Evolutionary conservation across 257 asterid species (phyloP), one percentile per base, ranked within the genome.

Genomic region (Capsicum rhomboideum): DNA sequence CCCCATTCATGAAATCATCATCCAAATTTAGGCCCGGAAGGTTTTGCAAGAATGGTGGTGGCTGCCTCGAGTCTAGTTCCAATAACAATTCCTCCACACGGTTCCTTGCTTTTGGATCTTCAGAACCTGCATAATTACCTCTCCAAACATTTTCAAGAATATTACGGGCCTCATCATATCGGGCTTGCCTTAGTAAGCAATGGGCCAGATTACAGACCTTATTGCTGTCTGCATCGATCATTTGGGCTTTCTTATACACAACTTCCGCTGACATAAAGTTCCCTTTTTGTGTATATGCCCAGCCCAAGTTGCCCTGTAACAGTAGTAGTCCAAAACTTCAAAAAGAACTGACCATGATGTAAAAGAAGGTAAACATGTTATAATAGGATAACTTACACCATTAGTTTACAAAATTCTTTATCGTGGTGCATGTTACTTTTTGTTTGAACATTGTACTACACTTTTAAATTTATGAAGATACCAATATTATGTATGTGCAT

Each of bases 281-380:
- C 2, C 91, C 85, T 82, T 94, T 94, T 83, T 92, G 97, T 96
- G 91, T 96, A 54, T 94, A 96, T 0, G 98, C 97, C 99, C 99
- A 96, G 0, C 94, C 99, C 56, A 96, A 79, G 84, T 95, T 94
- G 3, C 99, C 98, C 98, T 92, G 88, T 50, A 9, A 83, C 31
- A 82, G 18, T 71, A 3, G 31, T 71, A 40, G 11, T 18, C 7
- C 31, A 0, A 40, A 6, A 29, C 2, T 29, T 29, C 2, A 6
- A 20, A 58, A 20, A 58, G 66, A 4, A 58, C 66, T 58, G 2
- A n/a, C 10, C 2, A 8, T 58, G n/a, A n/a, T 21, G 16, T 8
- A 21, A 59, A n/a, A 18, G 63, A 55, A 55, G 26, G 63, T 55
- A 55, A 18, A 18, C 63, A 55, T 55, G 14, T 56, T 56, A n/a